Conservation (phyloP, 805 yeast species). For the Torulaspora franciscae region DNA sequence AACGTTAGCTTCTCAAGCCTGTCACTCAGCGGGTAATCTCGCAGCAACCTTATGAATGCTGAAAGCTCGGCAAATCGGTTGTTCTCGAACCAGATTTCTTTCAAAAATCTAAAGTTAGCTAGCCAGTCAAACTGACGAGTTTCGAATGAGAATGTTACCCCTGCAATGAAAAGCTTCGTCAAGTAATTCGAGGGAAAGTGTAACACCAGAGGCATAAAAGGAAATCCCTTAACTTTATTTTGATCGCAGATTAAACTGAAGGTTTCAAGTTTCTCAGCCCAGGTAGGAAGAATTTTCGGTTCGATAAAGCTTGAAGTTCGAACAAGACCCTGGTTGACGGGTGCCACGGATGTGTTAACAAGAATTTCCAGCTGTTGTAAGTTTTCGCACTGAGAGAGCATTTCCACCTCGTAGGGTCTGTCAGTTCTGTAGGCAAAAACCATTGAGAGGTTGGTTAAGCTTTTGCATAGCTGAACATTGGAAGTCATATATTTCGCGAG, state of each 20-base stretch:
- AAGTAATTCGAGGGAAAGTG: slow-evolving; percentile 10
- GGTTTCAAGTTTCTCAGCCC: slow-evolving; percentile 20
- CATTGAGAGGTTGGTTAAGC: slow-evolving; percentile 20
- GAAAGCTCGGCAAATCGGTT: slow-evolving; percentile 21
- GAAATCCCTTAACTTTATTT: slow-evolving; percentile 18
- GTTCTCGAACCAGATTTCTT: slow-evolving; percentile 33
- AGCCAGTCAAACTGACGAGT: slow-evolving; percentile 25
- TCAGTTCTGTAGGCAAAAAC: slow-evolving; percentile 20
- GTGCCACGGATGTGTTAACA: slow-evolving; percentile 17
- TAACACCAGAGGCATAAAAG: slow-evolving; percentile 15
- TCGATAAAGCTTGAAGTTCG: slow-evolving; percentile 7
- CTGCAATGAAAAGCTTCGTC: slow-evolving; percentile 20
- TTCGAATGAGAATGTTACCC: slow-evolving; percentile 16
- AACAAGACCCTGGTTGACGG: slow-evolving; percentile 8
- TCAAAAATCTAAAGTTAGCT: slow-evolving; percentile 16
- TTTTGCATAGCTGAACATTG: slow-evolving; percentile 8
- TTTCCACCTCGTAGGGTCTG: slow-evolving; percentile 18
- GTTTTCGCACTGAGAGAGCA: slow-evolving; percentile 17
- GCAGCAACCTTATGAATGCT: slow-evolving; percentile 17
- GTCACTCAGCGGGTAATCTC: slow-evolving; percentile 16
- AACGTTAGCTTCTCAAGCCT: slow-evolving; percentile 25
- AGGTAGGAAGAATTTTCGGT: slow-evolving; percentile 6
- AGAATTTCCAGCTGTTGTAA: slow-evolving; percentile 24
- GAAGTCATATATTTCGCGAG: slow-evolving; percentile 14
- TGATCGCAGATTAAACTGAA: slow-evolving; percentile 25